A percentile compares a stretch with the other conserved stretches of the same genome.
Evolutionary conservation across 352 stramenopile genomes (phyloP).

Genomic region (Phytophthora idaei): DNA sequence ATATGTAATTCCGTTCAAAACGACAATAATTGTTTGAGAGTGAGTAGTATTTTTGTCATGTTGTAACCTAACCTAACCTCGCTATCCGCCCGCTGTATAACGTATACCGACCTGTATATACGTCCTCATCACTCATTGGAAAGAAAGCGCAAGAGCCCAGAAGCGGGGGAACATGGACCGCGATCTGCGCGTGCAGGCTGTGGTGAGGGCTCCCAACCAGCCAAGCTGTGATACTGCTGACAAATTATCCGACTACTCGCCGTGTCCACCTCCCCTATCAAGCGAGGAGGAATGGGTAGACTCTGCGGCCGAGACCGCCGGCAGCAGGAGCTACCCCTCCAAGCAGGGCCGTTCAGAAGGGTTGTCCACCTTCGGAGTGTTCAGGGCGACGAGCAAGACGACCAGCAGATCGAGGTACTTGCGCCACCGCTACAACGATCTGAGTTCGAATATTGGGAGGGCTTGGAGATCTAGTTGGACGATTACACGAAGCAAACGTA

Average conservation of each 20-base stretch:
- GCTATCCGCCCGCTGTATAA: not conserved
- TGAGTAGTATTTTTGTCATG: not conserved
- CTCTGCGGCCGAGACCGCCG: not conserved
- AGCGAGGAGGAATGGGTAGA: constrained; percentile 2
- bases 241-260: not conserved
- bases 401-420: not conserved
- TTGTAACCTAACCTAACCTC: not conserved
- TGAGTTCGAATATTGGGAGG: constrained; percentile 9
- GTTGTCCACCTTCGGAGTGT: not conserved
- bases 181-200: not conserved
- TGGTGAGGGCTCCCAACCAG: not conserved
- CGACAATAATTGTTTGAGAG: not conserved
- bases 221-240: not conserved
- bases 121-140: not conserved
- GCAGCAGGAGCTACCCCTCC: not conserved
- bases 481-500: constrained; percentile 3
- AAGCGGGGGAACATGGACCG: not conserved
- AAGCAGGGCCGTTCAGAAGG: not conserved
- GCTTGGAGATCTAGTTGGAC: not conserved
- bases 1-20: too few relatives aligned
- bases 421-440: not conserved
- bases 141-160: not conserved
- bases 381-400: not conserved
- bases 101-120: not conserved
- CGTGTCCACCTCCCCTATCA: not conserved